Base-by-base conservation (phyloP, 2,329 filamentous ascomycete genomes). In the Monosporascus ibericus region DNA sequence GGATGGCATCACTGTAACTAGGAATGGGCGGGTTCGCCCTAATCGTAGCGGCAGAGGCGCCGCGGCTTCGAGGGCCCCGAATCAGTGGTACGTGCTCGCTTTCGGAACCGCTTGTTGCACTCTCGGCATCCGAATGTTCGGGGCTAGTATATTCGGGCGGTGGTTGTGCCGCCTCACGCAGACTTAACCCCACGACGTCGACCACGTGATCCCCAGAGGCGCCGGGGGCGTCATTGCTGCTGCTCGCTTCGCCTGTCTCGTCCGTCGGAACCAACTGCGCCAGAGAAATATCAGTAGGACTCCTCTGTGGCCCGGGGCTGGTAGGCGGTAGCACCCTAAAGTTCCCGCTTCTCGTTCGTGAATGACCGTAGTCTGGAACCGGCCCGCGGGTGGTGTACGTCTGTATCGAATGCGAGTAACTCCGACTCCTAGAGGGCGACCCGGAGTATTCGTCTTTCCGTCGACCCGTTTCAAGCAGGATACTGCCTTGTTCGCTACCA, bases 401-500 rank as follows among this genome's bases (percentile, higher is more conserved):
- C 55, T 76, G 71, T 37, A 71, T 67, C 4, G 79, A 79, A 51
- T 79, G 75, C 25, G 65, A 61, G 53, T 65, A 63, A 48, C 75
- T 73, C 59, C 80, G 74, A 6, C 68, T 66, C 51, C 70, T 73
- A 51, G 77, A 64, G 48, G 70, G 65, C 53, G 75, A 64, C 18
- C 69, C 65, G 3, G 72, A 70, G 60, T 76, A 77, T 17, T 77
- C 78, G 55, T 82, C 80, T 64, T 86, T 86, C 58, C 75, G 64
- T 47, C 80, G 81, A 14, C 94, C 94, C 6, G 90, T 86, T 68
- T 96, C 94, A 14, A 99, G 81, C 27, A 99, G 77, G 61, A 99
- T 96, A 66, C 92, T 96, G 63, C 94, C 94, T 71, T 96, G 91
- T 72, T 97, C 94, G 57, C 90, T 96, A 47, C 94, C 94, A 67